phyloP scores from a whole-genome alignment of 371 early-diverging fungal genomes.

The Rhizomucor pusillus region DNA sequence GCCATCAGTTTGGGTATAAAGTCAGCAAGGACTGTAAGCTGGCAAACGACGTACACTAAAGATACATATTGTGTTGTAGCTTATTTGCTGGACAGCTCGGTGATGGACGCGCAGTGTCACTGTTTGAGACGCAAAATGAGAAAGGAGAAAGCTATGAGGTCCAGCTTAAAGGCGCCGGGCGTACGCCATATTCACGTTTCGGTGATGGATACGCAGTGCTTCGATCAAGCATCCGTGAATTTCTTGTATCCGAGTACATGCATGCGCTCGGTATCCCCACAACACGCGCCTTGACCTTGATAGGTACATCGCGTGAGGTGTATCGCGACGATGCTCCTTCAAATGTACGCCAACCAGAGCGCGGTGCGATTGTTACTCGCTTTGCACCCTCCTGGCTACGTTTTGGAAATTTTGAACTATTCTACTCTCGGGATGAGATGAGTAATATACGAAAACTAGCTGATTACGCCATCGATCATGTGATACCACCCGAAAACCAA shows the following conservation, averaged over 20 bases:
- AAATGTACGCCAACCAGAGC: slow-evolving; percentile 46
- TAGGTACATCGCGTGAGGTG: slow-evolving; percentile 63
- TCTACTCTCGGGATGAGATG: slow-evolving; percentile 65
- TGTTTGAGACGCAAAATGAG: slow-evolving; percentile 52
- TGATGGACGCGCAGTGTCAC: slow-evolving; percentile 84
- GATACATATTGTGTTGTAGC: slow-evolving; percentile 14
- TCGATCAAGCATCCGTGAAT: slow-evolving; percentile 83
- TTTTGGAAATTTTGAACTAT: slow-evolving; percentile 88
- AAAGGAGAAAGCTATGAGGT: slow-evolving; percentile 68
- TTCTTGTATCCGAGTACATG: slow-evolving; percentile 78
- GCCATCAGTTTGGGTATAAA: slow-evolving; percentile 85
- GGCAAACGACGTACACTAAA: not conserved
- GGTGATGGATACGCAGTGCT: slow-evolving; percentile 89
- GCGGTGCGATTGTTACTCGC: slow-evolving; percentile 78
- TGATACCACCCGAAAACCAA: slow-evolving; percentile 26
- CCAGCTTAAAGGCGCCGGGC: slow-evolving; percentile 85
- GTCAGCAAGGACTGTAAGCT: slow-evolving; percentile 1
- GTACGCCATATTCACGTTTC: slow-evolving; percentile 85
- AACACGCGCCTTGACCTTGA: slow-evolving; percentile 71
- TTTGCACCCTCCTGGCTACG: slow-evolving; percentile 83
- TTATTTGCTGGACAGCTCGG: slow-evolving; percentile 75
- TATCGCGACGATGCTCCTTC: slow-evolving; percentile 59
- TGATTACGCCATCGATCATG: slow-evolving; percentile 60
- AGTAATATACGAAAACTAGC: slow-evolving; percentile 60
- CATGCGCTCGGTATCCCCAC: slow-evolving; percentile 79